These are phyloP conservation scores for Trichomonascus vanleenenianus DNA, from an alignment of 805 yeast species.

Conservation along the genomic window DNA sequence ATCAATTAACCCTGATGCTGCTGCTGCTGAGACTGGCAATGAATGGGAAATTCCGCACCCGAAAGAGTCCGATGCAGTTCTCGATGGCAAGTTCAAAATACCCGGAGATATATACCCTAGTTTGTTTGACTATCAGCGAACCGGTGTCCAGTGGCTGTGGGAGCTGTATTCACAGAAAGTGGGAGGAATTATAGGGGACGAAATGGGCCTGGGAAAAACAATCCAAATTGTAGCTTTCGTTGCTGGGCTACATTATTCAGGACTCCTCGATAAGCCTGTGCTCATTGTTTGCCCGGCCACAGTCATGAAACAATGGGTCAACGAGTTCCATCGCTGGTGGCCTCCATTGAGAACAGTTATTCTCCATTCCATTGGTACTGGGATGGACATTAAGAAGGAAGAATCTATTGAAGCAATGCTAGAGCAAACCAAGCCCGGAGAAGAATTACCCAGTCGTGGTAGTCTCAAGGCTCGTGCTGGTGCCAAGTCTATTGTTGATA, in stretches of 20 bases:
- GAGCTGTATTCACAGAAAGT: conserved; percentile 82
- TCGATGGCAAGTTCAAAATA: conserved; percentile 60
- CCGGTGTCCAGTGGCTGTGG: conserved; percentile 97
- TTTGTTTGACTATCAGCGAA: conserved; percentile 86
- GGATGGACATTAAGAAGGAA: conserved; percentile 43
- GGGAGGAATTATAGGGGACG: conserved; percentile 96
- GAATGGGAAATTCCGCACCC: conserved; percentile 83
- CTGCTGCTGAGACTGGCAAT: conserved; percentile 14
- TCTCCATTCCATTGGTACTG: conserved; percentile 87
- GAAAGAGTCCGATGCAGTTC: conserved; percentile 58
- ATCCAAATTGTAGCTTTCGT: conserved; percentile 85
- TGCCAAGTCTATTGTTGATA: conserved; percentile 38
- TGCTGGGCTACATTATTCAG: conserved; percentile 84
- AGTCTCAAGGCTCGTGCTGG: conserved; percentile 33
- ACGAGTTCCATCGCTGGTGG: conserved; percentile 97
- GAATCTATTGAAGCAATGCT: conserved; percentile 26
- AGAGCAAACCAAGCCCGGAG: conserved; percentile 16
- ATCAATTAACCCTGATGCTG: conserved; percentile 17
- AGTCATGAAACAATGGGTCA: conserved; percentile 94
- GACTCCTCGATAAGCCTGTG: conserved; percentile 65
- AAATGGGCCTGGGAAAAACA: conserved; percentile 97
- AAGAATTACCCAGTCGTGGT: conserved; percentile 23
- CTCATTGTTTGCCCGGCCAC: conserved; percentile 94
- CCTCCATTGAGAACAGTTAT: conserved; percentile 84
- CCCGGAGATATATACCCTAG: conserved; percentile 90